These are phyloP conservation scores for Coelastrella sp. DNA, from an alignment of 139 green algal species.

Conservation along the genomic window DNA sequence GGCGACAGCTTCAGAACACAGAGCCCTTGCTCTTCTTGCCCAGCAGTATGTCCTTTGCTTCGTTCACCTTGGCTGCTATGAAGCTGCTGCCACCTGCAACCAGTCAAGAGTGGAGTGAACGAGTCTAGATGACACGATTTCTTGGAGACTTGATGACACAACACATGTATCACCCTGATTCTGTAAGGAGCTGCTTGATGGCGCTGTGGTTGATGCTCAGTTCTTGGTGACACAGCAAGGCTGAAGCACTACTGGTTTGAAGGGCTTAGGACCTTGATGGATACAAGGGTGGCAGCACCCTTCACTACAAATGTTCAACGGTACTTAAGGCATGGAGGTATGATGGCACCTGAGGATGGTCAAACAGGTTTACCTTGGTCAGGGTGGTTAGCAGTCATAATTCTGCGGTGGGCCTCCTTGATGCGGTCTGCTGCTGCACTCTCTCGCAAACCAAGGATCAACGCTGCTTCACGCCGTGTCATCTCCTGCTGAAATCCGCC, in stretches of 20 bases:
- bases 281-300: no score
- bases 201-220: no score
- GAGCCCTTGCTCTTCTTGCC: slow-evolving; percentile 77
- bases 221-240: no score
- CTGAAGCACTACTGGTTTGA: no score
- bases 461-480: slow-evolving; percentile 91
- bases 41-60: slow-evolving; percentile 96
- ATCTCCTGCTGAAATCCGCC: slow-evolving; percentile 95
- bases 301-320: neutral
- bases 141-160: no score
- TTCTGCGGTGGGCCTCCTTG: slow-evolving; percentile 93
- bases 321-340: no score
- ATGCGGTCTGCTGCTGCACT: slow-evolving; percentile 86
- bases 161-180: no score
- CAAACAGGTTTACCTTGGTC: slow-evolving; percentile 70
- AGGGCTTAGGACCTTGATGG: no score
- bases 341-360: neutral
- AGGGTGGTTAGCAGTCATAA: slow-evolving; percentile 99
- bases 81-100: slow-evolving; percentile 88
- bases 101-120: neutral
- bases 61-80: slow-evolving; percentile 97
- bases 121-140: neutral
- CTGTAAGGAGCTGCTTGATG: no score
- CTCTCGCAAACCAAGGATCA: slow-evolving; percentile 94
- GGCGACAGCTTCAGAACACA: neutral